These are phyloP conservation scores for Rhizoctonia solani DNA, from an alignment of 1,284 basidiomycete genomes.

Conservation along the genomic window DNA sequence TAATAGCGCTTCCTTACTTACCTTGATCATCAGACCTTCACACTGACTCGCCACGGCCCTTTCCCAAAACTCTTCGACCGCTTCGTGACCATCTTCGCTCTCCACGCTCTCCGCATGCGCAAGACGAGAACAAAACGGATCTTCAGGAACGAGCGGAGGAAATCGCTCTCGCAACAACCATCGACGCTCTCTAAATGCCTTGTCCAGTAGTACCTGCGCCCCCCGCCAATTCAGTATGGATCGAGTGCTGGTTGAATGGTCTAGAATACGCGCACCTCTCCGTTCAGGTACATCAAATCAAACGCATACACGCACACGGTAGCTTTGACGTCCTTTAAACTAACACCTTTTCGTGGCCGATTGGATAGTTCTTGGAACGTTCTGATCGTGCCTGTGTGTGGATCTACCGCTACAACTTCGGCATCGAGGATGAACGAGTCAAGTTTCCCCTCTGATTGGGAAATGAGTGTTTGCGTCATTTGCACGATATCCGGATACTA, in stretches of 20 bases:
- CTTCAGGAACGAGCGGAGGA: conserved; percentile 54
- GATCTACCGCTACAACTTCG: conserved; percentile 80
- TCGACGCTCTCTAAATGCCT: conserved; percentile 75
- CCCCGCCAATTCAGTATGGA: neutral
- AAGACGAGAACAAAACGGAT: conserved; percentile 64
- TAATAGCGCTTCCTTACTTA: too few relatives aligned
- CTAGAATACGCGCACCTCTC: conserved; percentile 54
- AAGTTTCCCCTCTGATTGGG: conserved; percentile 32
- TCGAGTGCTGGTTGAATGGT: neutral
- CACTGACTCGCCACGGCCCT: conserved; percentile 79
- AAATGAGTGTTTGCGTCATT: conserved; percentile 10
- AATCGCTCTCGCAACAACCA: conserved; percentile 64
- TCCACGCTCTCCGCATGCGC: conserved; percentile 79
- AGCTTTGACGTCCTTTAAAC: conserved; percentile 94
- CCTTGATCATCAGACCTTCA: conserved; percentile 95
- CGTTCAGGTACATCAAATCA: conserved; percentile 93
- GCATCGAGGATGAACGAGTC: conserved; percentile 82
- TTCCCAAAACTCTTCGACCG: conserved; percentile 79
- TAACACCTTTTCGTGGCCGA: conserved; percentile 87
- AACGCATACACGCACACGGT: conserved; percentile 95
- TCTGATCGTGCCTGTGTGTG: conserved; percentile 64
- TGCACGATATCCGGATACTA: conserved; percentile 87
- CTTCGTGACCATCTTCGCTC: conserved; percentile 64
- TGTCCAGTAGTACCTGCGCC: conserved; percentile 69
- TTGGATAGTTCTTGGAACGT: conserved; percentile 88